Base-by-base conservation (phyloP, 2,329 filamentous ascomycete genomes). In the Epichloe typhina region DNA sequence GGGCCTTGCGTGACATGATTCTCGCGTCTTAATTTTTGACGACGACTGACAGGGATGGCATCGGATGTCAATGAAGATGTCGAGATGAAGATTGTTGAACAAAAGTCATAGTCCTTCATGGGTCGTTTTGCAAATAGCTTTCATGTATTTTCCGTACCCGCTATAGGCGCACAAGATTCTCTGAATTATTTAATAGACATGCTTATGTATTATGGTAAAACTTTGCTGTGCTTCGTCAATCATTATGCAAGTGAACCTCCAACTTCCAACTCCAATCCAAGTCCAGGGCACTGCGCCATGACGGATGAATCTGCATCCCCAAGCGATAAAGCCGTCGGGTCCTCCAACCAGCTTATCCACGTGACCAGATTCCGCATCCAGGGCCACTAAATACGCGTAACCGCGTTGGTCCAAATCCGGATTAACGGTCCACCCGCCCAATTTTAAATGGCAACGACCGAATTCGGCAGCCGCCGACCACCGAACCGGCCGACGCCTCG, bases 391-490 rank as follows among this genome's bases (percentile, higher is more conserved):
- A 26, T 26, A 1, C 26, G 26, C 26, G 1, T 26, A 1, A 26
- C 26, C 26, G 26, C 26, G 26, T 26, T 26, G 3, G 26, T 26
- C 26, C 26, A 26, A 26, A 26, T 26, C 2, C 26, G 7, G 26
- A 26, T 9, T 8, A 26, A 26, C 26, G 26, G 26, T 8, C 26
- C 7, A 8, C 26, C 7, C 26, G 8, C 26, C 26, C 26, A 21
- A 21, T 21, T 21, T 21, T 4, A 21, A 21, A 21, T 21, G 4
- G 23, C 23, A 26, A 19, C 15, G 2, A 11, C 9, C 7, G 4
- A 13, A 49, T 17, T 56, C 55, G 55, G 55, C 45, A 31, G n/a
- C 45, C 55, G 55, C 51, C 55, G 55, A 57, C 55, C 52, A 47
- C 55, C 55, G 55, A 49, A 11, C 40, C 44, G 45, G 39, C 3